Evolutionary conservation across 2,329 filamentous ascomycete genomes (phyloP), one percentile per base, ranked within the genome.

Genomic region (Sporothrix pallida): DNA sequence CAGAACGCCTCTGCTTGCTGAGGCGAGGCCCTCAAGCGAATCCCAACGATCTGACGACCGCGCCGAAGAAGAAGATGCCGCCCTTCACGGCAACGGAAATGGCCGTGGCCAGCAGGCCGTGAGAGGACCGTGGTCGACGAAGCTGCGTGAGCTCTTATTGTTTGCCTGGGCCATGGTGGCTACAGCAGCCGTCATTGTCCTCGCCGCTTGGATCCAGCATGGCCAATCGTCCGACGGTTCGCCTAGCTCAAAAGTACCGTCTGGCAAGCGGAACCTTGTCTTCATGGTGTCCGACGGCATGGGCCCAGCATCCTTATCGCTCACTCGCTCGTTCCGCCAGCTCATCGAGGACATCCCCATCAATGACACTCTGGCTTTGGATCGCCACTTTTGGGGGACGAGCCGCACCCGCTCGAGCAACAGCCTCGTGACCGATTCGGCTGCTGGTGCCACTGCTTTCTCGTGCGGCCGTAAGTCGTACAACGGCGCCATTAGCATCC

Each of bases 251-350:
- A 31, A 26, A 2, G 77, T 76, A 67, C 78, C 84, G 86, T 73
- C 82, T 79, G 89, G 90, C 71, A 99, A 98, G 86, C 89, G 93
- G 72, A 99, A 98, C 82, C 86, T 99, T 71, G 92, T 99, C 78
- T 98, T 99, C 86, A 99, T 99, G 96, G 95, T 99, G 52, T 97
- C 94, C 0, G 96, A 99, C 81, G 96, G 96, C 79, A 99, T 99
- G 96, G 96, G 96, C 0, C 96, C 96, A 8, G 93, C 96, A 9
- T 95, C 93, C 78, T 86, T 99, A 72, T 92, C 92, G 37, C 83
- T 99, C 80, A 97, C 96, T 7, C 88, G 96, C 73, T 93, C 91
- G 80, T 99, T 92, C 84, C 90, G 93, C 77, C 96, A 99, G 82
- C 88, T 91, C 77, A 87, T 91, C 72, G 87, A 93, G 54, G 89